A percentile compares a stretch with the other conserved stretches of the same genome.
Evolutionary conservation across 306 rosid species (phyloP).

Genomic region (Senna siamea): DNA sequence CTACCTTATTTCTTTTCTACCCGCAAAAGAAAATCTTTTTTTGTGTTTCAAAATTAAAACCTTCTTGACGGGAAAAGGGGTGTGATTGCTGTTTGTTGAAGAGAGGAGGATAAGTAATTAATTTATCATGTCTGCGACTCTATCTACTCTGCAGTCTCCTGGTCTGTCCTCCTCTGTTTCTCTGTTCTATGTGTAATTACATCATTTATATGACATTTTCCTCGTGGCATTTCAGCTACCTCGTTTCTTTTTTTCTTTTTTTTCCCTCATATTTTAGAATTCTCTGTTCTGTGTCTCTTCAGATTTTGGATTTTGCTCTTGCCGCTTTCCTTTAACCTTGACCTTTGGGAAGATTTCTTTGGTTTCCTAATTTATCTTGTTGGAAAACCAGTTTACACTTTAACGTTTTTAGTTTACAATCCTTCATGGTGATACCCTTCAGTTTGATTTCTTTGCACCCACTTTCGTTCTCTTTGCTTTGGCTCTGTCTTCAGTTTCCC

Average conservation of each 20-base stretch:
- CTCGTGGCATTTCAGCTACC: slow-evolving; percentile 15
- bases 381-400: slow-evolving; percentile 3
- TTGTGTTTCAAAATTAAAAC: background rate
- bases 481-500: too few relatives aligned
- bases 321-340: too few relatives aligned
- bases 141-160: slow-evolving; percentile 16
- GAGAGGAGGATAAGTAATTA: slow-evolving; percentile 50
- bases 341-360: too few relatives aligned
- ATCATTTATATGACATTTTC: slow-evolving; percentile 5
- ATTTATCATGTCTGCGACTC: slow-evolving; percentile 32
- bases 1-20: too few relatives aligned
- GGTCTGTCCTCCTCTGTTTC: slow-evolving; percentile 40
- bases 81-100: slow-evolving; percentile 47
- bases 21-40: background rate
- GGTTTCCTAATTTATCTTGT: slow-evolving; percentile 5
- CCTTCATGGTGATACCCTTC: too few relatives aligned
- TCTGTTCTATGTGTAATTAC: slow-evolving; percentile 24
- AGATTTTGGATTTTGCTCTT: slow-evolving; percentile 14
- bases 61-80: slow-evolving; percentile 35
- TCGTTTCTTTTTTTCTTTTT: slow-evolving; percentile 7
- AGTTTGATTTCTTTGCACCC: too few relatives aligned
- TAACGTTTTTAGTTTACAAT: too few relatives aligned
- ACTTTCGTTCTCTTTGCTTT: too few relatives aligned
- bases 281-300: slow-evolving; percentile 28
- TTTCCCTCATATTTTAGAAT: slow-evolving; percentile 29